A percentile compares a stretch with the other conserved stretches of the same genome.
Conservation (phyloP, 805 yeast genomes). For the Cyberlindnera maritima region DNA sequence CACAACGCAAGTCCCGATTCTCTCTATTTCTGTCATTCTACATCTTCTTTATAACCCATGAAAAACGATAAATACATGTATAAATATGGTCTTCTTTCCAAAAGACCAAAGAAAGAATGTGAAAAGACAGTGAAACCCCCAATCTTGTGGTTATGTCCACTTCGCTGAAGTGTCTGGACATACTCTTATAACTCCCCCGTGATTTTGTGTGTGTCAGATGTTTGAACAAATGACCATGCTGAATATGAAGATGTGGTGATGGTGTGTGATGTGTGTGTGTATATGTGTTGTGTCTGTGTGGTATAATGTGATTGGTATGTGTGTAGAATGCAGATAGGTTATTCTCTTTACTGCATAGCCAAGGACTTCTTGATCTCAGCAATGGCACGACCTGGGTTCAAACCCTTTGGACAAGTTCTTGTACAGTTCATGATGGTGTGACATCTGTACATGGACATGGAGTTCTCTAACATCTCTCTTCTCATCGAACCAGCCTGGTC, state of each 20-base stretch:
- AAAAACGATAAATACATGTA: slow-evolving; percentile 1
- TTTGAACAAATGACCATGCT: background rate
- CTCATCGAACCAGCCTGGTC: slow-evolving; percentile 84
- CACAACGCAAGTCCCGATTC: too few relatives aligned
- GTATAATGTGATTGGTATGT: too few relatives aligned
- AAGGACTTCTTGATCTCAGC: slow-evolving; percentile 94
- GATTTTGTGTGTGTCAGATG: background rate
- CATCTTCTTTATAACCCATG: too few relatives aligned
- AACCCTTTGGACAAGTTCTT: slow-evolving; percentile 96
- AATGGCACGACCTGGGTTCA: slow-evolving; percentile 96
- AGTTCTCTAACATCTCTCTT: slow-evolving; percentile 88
- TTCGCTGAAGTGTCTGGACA: too few relatives aligned
- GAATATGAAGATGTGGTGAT: background rate
- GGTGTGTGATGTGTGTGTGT: slow-evolving; percentile 2
- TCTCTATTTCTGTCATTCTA: too few relatives aligned
- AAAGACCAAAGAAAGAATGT: background rate
- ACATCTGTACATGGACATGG: slow-evolving; percentile 97
- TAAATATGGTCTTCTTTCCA: background rate
- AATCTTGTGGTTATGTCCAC: too few relatives aligned
- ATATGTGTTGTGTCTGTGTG: background rate
- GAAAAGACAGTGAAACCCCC: too few relatives aligned
- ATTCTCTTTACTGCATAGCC: slow-evolving; percentile 45
- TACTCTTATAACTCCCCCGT: background rate
- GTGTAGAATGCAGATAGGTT: background rate
- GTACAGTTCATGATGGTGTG: slow-evolving; percentile 99